Evolutionary conservation across 75 land plant genomes (phyloP), one percentile per base, ranked within the genome.

Genomic region (Pinus tabuliformis): DNA sequence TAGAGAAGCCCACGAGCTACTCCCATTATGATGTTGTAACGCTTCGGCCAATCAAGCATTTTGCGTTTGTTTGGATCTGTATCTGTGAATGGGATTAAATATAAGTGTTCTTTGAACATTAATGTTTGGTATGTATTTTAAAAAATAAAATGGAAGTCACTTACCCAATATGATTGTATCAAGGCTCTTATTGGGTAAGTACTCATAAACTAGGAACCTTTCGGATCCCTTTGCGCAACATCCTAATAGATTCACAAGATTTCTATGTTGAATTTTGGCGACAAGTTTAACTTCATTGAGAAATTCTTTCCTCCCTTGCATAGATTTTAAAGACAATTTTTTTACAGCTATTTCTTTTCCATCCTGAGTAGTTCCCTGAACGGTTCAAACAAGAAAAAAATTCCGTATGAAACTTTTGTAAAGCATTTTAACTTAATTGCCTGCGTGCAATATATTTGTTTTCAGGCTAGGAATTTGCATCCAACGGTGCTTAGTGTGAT

Each of bases 111-210:
- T 37, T 37, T 1, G 5, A 37, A 37, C 39, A 37, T 37, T 3
- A 37, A 37, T 37, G 39, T 37, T 37, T 37, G 39, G 3, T 37
- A 3, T 37, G 3, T 3, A 37, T n/a, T 3, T 1, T 37, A 5
- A 3, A 37, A 7, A 8, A 49, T 49, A 49, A 8, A 49, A 49
- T 49, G 52, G 52, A 8, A 49, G 1, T 8, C 11, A 62, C 33
- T 26, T 14, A 62, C 64, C 83, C 22, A 79, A 79, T 15, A 82
- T 70, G 58, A 73, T 76, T 39, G 73, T 76, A 3, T 74, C 56
- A 24, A 82, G 77, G 2, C 83, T 82, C n/a, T 83, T 83, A 14
- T 78, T 72, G 75, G 79, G 78, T 8, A 78, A 57, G 42, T 78
- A 73, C 79, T 73, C 77, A 22, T 78, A 72, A 42, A 73, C 77